Conservation (phyloP, 306 rosid species). For the Lathyrus oleraceus region DNA sequence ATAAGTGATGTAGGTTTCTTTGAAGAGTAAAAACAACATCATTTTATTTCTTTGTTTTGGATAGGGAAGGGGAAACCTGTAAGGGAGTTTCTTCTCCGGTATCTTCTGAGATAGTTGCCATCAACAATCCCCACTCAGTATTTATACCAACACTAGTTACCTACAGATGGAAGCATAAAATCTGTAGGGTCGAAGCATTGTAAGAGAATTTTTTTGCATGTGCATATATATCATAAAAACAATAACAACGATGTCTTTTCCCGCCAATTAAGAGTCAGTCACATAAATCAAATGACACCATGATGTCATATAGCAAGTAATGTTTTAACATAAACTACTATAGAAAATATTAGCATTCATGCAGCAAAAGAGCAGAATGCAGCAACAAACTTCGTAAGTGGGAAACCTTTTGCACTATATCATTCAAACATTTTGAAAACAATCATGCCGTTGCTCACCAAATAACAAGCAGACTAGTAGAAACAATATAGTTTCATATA, state of each 20-base stretch:
- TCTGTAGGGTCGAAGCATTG: slow-evolving; percentile 25
- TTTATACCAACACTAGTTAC: slow-evolving; percentile 97
- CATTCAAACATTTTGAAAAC: not conserved
- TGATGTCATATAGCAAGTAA: not conserved
- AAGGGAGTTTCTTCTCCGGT: slow-evolving; percentile 97
- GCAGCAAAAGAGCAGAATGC: slow-evolving; percentile 22
- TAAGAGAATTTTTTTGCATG: not conserved
- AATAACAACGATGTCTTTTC: not conserved
- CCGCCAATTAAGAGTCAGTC: not conserved
- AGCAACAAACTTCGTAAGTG: slow-evolving; percentile 12
- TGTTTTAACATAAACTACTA: slow-evolving; percentile 5
- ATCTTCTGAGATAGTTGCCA: slow-evolving; percentile 98
- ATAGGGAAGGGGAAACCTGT: slow-evolving; percentile 58
- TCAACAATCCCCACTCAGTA: slow-evolving; percentile 99
- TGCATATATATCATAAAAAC: slow-evolving; percentile 4
- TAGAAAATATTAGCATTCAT: slow-evolving; percentile 25
- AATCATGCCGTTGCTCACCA: not conserved
- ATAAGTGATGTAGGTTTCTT: not conserved
- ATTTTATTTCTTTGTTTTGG: slow-evolving; percentile 20
- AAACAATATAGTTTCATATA: slow-evolving; percentile 1
- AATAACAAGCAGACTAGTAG: slow-evolving; percentile 10
- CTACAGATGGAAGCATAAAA: slow-evolving; percentile 47
- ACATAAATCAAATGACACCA: slow-evolving; percentile 1
- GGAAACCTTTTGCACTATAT: slow-evolving; percentile 1
- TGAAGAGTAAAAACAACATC: slow-evolving; percentile 26